phyloP scores from a whole-genome alignment of 1,139 yeast species.

The Martiniozyma asiatica region DNA sequence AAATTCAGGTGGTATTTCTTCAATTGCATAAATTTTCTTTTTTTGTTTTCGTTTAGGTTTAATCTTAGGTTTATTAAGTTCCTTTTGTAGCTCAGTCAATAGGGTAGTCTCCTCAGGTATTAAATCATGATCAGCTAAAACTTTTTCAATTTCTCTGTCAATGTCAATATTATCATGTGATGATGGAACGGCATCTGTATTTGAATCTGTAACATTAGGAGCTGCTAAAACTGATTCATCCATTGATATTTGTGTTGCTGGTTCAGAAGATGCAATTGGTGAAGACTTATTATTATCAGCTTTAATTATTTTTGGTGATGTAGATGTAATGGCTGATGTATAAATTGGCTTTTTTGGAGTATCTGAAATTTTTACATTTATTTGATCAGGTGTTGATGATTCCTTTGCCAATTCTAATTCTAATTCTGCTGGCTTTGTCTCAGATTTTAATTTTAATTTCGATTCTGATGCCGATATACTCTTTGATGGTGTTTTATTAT shows the following conservation, averaged over 20 bases:
- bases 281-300: constrained; percentile 5
- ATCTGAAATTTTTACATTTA: too few species aligned
- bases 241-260: too few species aligned
- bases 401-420: too few species aligned
- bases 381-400: too few species aligned
- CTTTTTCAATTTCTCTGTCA: constrained; percentile 11
- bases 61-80: constrained; percentile 23
- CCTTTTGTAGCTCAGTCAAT: too few species aligned
- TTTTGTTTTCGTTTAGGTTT: constrained; percentile 40
- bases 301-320: constrained; percentile 1
- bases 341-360: too few species aligned
- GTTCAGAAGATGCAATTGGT: neutral
- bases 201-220: too few species aligned
- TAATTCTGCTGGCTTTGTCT: too few species aligned
- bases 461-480: too few species aligned
- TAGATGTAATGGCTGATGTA: too few species aligned
- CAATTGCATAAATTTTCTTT: constrained; percentile 49
- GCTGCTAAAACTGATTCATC: too few species aligned
- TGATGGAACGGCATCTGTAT: neutral
- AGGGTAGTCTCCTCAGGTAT: constrained; percentile 1
- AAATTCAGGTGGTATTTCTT: constrained; percentile 80
- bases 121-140: constrained; percentile 8
- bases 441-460: too few species aligned
- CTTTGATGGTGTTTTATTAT: neutral
- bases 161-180: constrained; percentile 8